phyloP scores from a whole-genome alignment of 441 rosid genomes.

The Pelargonium fulgidum region DNA sequence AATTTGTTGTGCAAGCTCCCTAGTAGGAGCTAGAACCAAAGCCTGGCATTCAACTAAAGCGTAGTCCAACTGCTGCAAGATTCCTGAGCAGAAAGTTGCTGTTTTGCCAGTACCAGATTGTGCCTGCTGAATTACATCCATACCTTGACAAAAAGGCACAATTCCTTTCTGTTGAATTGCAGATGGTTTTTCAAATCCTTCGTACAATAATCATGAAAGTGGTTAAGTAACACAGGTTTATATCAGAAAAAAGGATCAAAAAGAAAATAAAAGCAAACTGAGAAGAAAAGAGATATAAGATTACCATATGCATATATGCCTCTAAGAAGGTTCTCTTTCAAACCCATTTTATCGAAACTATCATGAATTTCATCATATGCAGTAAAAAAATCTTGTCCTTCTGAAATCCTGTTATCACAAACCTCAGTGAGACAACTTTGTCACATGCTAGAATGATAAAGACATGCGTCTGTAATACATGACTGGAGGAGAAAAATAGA shows the following conservation, averaged over 20 bases:
- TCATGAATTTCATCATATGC: slow-evolving; percentile 48
- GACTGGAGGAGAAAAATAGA: slow-evolving; percentile 6
- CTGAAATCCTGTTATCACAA: slow-evolving; percentile 22
- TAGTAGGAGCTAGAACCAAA: slow-evolving; percentile 68
- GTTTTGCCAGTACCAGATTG: slow-evolving; percentile 83
- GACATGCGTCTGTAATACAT: too few relatives aligned
- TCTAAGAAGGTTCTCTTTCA: slow-evolving; percentile 51
- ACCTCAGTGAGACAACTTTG: too few relatives aligned
- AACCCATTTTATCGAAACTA: slow-evolving; percentile 31
- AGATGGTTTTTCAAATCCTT: slow-evolving; percentile 72
- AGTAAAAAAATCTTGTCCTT: slow-evolving; percentile 46
- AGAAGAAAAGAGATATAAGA: slow-evolving; percentile 1
- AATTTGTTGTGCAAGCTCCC: slow-evolving; percentile 76
- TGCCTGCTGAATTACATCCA: slow-evolving; percentile 82
- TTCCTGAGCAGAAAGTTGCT: slow-evolving; percentile 78
- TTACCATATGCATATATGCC: slow-evolving; percentile 60
- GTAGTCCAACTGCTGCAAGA: slow-evolving; percentile 65
- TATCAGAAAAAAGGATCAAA: background rate
- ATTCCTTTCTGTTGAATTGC: slow-evolving; percentile 88
- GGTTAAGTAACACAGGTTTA: too few relatives aligned
- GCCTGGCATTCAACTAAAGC: slow-evolving; percentile 64
- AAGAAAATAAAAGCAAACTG: background rate
- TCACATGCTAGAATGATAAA: too few relatives aligned
- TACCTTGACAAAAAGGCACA: slow-evolving; percentile 80
- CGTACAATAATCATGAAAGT: background rate